Conservation (phyloP, 306 rosid genomes). For the Medicago lupulina region DNA sequence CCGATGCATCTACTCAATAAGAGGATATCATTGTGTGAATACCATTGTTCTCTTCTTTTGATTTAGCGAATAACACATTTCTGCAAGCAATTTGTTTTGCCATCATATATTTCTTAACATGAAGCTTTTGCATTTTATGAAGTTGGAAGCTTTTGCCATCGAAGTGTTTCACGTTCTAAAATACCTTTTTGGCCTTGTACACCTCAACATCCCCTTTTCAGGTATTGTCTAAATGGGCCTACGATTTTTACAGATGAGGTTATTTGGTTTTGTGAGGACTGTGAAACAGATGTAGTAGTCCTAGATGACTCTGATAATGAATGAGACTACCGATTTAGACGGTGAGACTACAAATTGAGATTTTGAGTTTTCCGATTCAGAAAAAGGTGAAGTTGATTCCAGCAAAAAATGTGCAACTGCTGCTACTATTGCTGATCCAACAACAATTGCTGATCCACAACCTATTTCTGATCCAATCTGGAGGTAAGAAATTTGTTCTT, state of each 20-base stretch:
- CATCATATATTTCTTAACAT: neutral
- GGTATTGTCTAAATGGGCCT: slow-evolving; percentile 67
- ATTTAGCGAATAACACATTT: neutral
- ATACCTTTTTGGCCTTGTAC: slow-evolving; percentile 17
- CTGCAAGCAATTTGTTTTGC: neutral
- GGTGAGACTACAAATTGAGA: no score
- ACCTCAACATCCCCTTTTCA: slow-evolving; percentile 36
- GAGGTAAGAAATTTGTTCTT: no score
- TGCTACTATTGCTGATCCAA: neutral
- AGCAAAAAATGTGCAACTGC: neutral
- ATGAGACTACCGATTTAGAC: neutral
- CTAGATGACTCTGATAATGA: slow-evolving; percentile 22
- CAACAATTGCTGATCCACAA: slow-evolving; percentile 34
- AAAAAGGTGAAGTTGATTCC: neutral
- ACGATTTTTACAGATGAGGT: slow-evolving; percentile 39
- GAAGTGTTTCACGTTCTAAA: neutral
- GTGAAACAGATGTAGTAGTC: slow-evolving; percentile 36
- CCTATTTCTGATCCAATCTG: slow-evolving; percentile 74
- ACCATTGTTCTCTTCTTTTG: neutral
- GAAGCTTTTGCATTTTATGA: neutral
- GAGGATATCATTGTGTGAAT: neutral
- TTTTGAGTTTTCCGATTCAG: neutral
- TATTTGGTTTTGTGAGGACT: slow-evolving; percentile 74
- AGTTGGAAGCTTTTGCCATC: neutral
- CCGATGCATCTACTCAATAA: no score